Evolutionary conservation across 768 basidiomycete genomes (phyloP).

Genomic region (Mycena capillaripes): DNA sequence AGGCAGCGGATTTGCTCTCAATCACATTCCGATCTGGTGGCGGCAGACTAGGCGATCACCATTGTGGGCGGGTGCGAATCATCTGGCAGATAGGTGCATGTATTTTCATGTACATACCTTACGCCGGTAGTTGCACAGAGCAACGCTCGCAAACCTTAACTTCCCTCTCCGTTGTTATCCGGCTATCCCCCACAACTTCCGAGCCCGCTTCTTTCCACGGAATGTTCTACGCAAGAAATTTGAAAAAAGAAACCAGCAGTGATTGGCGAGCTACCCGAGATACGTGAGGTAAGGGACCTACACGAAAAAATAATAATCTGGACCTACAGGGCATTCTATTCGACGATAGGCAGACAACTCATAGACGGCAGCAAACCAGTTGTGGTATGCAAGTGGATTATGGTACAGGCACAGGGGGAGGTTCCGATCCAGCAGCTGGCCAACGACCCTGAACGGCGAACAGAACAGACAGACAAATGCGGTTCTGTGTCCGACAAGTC

Average conservation of each 20-base stretch:
- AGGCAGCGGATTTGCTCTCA: too few relatives aligned
- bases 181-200: background rate
- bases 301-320: too few relatives aligned
- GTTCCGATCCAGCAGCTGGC: background rate
- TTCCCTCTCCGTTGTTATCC: conserved; percentile 15
- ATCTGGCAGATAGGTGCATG: too few relatives aligned
- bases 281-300: conserved; percentile 1
- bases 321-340: background rate
- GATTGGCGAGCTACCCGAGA: conserved; percentile 3
- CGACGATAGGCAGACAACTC: background rate
- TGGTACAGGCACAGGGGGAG: background rate
- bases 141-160: background rate
- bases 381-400: background rate
- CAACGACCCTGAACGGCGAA: conserved; percentile 16
- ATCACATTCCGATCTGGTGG: background rate
- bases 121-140: too few relatives aligned
- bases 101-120: background rate
- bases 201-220: background rate
- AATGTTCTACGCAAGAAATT: conserved; percentile 18
- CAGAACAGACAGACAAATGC: background rate
- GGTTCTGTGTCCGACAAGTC: conserved; percentile 11
- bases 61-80: too few relatives aligned
- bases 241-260: conserved; percentile 1
- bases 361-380: background rate
- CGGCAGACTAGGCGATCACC: background rate